Evolutionary conservation across 176 grass and related monocot genomes (phyloP), one percentile per base, ranked within the genome.

Genomic region (bread wheat (Triticum aestivum)): DNA sequence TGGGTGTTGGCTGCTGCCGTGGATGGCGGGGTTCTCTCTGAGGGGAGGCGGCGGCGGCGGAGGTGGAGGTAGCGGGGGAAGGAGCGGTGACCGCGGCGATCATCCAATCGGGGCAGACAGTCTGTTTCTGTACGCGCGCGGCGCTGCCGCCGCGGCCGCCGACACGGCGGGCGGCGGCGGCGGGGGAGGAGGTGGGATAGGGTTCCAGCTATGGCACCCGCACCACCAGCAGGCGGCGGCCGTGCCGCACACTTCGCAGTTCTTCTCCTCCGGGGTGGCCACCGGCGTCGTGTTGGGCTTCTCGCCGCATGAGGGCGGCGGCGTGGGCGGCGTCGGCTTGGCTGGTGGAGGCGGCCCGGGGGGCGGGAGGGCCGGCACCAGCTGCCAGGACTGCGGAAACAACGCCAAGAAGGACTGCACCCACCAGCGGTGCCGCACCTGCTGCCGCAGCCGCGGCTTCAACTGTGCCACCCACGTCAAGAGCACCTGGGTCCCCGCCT

Each of bases 361-460:
- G 0, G 79, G 92, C 4, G 93, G 88, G 17, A 81, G 96, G 76
- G 89, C 91, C 0, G 90, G 97, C 1, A 90, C 88, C 7, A 99
- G 97, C 87, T 99, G 97, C 77, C 97, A 99, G 90, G 97, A 99
- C 79, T 99, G 97, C 65, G 97, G 97, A 23, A 99, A 99, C 87
- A 93, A 96, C 82, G 90, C 97, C 26, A 99, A 99, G 92, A 99
- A 99, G 80, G 97, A 99, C 77, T 99, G 97, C 85, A 0, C 68
- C 9, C 88, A 99, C 89, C 69, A 94, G 74, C 90, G 97, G 15
- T 99, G 97, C 92, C 90, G 97, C 12, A 99, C 97, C 51, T 99
- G 97, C 61, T 99, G 97, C 88, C 86, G 92, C 30, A 99, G 97
- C 92, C 92, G 97, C 21, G 94, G 94, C 6, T 94, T 99, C 67